These are phyloP conservation scores for Yamagishiella unicocca DNA, from an alignment of 139 green algal species.

Conservation along the genomic window DNA sequence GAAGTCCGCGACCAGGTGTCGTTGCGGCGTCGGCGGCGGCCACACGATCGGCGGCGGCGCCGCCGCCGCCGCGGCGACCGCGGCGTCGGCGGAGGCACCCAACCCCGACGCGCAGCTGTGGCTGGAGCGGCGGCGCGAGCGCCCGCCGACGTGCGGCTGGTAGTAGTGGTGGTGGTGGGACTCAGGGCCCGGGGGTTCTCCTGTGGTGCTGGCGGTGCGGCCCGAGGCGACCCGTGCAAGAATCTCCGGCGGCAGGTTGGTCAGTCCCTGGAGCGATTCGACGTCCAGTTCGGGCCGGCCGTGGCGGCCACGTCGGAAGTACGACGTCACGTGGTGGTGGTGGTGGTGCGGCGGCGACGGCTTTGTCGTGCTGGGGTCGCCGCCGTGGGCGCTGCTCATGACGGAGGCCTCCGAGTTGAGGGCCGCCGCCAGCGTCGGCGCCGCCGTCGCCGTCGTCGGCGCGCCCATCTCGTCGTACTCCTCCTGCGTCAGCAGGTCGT, in stretches of 20 bases:
- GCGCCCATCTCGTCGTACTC: constrained; percentile 39
- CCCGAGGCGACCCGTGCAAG: constrained; percentile 15
- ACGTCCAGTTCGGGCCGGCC: constrained; percentile 38
- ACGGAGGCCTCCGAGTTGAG: not conserved
- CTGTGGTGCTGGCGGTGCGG: not conserved
- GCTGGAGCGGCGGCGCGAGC: not conserved
- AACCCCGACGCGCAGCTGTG: not conserved
- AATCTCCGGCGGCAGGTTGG: constrained; percentile 52
- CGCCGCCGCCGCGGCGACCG: not conserved
- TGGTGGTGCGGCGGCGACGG: not conserved
- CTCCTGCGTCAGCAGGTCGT: constrained; percentile 55
- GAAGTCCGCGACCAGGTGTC: constrained; percentile 57
- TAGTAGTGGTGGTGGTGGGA: not conserved
- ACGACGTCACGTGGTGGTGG: not conserved
- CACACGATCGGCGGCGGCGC: too few species aligned
- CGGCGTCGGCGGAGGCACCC: not conserved
- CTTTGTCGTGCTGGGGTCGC: too few species aligned
- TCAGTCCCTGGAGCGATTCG: constrained; percentile 49
- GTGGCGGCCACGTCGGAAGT: not conserved
- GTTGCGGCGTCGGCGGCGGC: constrained; percentile 17
- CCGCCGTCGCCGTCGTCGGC: not conserved
- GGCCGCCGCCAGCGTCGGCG: not conserved
- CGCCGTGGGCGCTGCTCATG: not conserved
- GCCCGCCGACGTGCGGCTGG: not conserved
- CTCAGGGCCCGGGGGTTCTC: not conserved